These are phyloP conservation scores for Fusarium torreyae DNA, from an alignment of 2,329 filamentous ascomycete genomes.

Conservation along the genomic window DNA sequence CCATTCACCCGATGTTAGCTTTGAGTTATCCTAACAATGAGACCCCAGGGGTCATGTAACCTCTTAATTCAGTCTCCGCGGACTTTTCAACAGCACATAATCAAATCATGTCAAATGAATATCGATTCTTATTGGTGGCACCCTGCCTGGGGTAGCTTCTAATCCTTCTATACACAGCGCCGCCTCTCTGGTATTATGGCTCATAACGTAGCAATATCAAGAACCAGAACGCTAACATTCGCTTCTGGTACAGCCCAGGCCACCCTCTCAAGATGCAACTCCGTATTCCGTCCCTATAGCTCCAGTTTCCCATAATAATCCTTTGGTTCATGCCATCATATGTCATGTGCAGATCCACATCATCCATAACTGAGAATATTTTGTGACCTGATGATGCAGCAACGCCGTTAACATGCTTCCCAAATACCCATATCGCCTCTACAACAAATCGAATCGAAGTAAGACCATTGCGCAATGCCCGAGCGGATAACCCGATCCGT, in stretches of 20 bases:
- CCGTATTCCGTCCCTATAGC: conserved; percentile 44
- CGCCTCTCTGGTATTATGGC: conserved; percentile 44
- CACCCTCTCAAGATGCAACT: conserved; percentile 48
- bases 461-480: conserved; percentile 51
- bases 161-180: conserved; percentile 43
- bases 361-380: conserved; percentile 43
- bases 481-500: conserved; percentile 47
- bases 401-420: conserved; percentile 58
- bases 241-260: conserved; percentile 38
- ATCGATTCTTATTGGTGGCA: conserved; percentile 25
- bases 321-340: conserved; percentile 48
- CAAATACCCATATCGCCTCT: conserved; percentile 52
- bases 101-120: conserved; percentile 6
- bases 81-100: neutral
- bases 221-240: conserved; percentile 37
- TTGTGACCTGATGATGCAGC: conserved; percentile 51
- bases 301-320: conserved; percentile 44
- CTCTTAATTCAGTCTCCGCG: neutral
- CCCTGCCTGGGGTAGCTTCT: conserved; percentile 36
- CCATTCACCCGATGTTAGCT: conserved; percentile 10
- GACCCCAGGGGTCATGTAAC: too few relatives aligned
- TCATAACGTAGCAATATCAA: conserved; percentile 38
- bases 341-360: conserved; percentile 50
- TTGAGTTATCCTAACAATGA: neutral
- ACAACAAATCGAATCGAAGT: conserved; percentile 52